Evolutionary conservation across 768 basidiomycete genomes (phyloP).

Genomic region (Leucocoprinus leucothites): DNA sequence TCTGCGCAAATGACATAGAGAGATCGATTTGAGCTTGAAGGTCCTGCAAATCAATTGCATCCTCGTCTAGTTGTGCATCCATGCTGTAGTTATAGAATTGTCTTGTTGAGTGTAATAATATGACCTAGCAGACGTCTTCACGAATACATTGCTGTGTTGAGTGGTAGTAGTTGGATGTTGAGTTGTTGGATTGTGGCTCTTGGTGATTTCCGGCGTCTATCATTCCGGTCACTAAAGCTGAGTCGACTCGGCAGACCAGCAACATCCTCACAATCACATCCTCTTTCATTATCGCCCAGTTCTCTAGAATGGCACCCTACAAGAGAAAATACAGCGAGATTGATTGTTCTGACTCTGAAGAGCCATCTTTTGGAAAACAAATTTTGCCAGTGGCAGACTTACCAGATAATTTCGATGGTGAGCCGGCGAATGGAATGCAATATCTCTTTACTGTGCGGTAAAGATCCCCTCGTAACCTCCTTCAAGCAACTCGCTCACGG

Average conservation of each 20-base stretch:
- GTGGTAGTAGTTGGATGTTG: no score
- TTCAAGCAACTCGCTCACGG: slow-evolving; percentile 1
- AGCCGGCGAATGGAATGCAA: slow-evolving; percentile 70
- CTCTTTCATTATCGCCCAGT: neutral
- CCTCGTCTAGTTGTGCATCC: slow-evolving; percentile 34
- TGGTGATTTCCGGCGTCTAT: slow-evolving; percentile 5
- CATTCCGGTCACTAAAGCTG: neutral
- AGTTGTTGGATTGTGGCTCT: neutral
- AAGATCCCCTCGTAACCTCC: slow-evolving; percentile 12
- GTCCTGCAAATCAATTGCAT: slow-evolving; percentile 60
- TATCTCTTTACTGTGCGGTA: slow-evolving; percentile 84
- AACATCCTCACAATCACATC: neutral
- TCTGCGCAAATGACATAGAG: slow-evolving; percentile 73
- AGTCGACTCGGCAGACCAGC: neutral
- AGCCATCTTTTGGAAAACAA: slow-evolving; percentile 61
- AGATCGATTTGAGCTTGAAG: slow-evolving; percentile 83
- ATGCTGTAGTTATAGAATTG: slow-evolving; percentile 15
- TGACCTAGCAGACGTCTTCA: neutral
- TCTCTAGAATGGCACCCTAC: slow-evolving; percentile 33
- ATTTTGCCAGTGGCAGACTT: slow-evolving; percentile 80
- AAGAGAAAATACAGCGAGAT: slow-evolving; percentile 40
- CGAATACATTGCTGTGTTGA: neutral
- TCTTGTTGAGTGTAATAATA: neutral
- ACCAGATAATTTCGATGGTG: slow-evolving; percentile 61
- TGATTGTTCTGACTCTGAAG: slow-evolving; percentile 58